Conservation (phyloP, 2,329 filamentous ascomycete genomes). For the Parasarocladium wereldwijsianum region DNA sequence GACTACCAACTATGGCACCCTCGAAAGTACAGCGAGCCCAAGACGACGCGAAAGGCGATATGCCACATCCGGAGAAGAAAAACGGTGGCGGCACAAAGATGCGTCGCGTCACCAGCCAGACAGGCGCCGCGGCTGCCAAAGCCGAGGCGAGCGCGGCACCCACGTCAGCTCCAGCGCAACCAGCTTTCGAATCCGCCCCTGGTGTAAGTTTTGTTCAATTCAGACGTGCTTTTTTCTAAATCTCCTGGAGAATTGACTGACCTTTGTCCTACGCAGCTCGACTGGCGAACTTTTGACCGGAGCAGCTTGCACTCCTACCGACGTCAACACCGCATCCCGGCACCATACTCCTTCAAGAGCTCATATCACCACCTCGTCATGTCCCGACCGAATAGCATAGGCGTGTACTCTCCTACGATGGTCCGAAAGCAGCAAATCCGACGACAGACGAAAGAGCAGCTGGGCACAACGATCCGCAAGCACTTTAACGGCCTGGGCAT, state of each 20-base stretch:
- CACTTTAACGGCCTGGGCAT: conserved; percentile 73
- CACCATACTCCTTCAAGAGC: conserved; percentile 53
- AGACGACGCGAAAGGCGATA: conserved; percentile 31
- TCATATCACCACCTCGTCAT: conserved; percentile 48
- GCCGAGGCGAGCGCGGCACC: conserved; percentile 28
- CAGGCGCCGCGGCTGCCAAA: conserved; percentile 26
- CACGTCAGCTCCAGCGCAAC: conserved; percentile 16
- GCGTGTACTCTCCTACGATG: conserved; percentile 63
- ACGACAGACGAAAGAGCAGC: conserved; percentile 55
- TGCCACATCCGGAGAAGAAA: conserved; percentile 27
- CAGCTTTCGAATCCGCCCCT: conserved; percentile 16
- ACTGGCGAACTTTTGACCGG: conserved; percentile 56
- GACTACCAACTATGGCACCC: conserved; percentile 24
- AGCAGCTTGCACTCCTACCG: conserved; percentile 61
- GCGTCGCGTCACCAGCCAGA: conserved; percentile 38
- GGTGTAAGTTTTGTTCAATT: conserved; percentile 14
- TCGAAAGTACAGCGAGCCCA: conserved; percentile 29
- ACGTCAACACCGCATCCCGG: conserved; percentile 55
- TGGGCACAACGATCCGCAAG: conserved; percentile 60
- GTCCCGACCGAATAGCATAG: conserved; percentile 47
- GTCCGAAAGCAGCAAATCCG: conserved; percentile 43
- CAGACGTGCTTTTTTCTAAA: no score
- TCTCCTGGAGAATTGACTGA: conserved; percentile 6
- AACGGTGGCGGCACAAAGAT: conserved; percentile 32
- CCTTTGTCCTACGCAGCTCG: conserved; percentile 24